Conservation (phyloP, 257 asterid genomes). For the Galeopsis tetrahit region DNA sequence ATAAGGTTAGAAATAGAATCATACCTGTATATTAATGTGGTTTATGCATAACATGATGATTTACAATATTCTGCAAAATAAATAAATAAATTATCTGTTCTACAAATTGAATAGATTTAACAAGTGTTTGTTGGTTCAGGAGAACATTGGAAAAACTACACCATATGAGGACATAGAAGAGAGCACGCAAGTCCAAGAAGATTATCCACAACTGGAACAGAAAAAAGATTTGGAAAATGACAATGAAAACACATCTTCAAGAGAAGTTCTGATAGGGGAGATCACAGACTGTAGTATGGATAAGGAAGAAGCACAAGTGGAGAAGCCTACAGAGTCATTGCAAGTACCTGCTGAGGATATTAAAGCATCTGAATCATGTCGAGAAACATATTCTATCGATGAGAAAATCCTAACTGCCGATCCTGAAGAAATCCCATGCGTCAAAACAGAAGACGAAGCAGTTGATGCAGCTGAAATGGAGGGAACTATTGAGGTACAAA, state of each 20-base stretch:
- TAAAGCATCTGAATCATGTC: slow-evolving; percentile 28
- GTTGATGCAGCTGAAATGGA: slow-evolving; percentile 36
- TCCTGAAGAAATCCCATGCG: slow-evolving; percentile 28
- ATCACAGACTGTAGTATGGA: slow-evolving; percentile 13
- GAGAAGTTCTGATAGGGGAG: slow-evolving; percentile 26
- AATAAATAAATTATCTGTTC: neutral
- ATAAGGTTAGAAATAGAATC: slow-evolving; percentile 22
- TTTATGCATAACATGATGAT: neutral
- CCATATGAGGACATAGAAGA: slow-evolving; percentile 22
- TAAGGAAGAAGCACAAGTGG: slow-evolving; percentile 35
- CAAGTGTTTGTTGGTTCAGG: slow-evolving; percentile 11
- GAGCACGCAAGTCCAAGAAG: slow-evolving; percentile 10
- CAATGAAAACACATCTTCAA: slow-evolving; percentile 15
- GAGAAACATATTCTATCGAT: slow-evolving; percentile 12
- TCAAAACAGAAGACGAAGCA: slow-evolving; percentile 29
- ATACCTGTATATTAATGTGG: neutral
- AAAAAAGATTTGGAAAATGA: slow-evolving; percentile 10
- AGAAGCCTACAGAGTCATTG: slow-evolving; percentile 20
- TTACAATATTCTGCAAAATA: neutral
- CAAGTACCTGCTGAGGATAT: slow-evolving; percentile 32
- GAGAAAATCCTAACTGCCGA: slow-evolving; percentile 31
- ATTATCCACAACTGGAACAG: slow-evolving; percentile 26
- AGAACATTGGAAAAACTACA: slow-evolving; percentile 10
- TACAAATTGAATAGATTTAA: slow-evolving; percentile 14
- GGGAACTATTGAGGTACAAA: slow-evolving; percentile 38